Base-by-base conservation (phyloP, 495 filamentous ascomycete genomes). In the Aspergillus bertholletiae region DNA sequence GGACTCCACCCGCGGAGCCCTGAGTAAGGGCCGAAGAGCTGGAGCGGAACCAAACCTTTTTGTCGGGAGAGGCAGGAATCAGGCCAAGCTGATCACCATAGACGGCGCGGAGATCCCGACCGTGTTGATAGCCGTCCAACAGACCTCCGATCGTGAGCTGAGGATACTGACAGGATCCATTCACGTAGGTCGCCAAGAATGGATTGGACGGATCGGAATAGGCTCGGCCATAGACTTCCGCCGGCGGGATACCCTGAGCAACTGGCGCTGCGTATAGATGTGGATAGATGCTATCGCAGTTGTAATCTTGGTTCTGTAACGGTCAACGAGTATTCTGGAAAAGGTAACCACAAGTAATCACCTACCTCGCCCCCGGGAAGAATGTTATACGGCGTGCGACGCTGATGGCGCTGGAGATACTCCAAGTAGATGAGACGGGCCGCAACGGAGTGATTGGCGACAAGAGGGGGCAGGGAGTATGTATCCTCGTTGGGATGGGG, bases 101-200 rank as follows among this genome's bases (percentile, higher is more conserved):
- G 20, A 76, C 61, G 5, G 52, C 54, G 58, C 66, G 67, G 6
- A 76, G 66, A 22, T 76, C 74, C 26, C 66, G 65, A 22, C 74
- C 74, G 58, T 76, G 74, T 51, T 73, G 71, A 49, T 64, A 72
- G 1, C 72, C 74, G 45, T 76, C 74, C 17, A 70, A 67, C 11
- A 75, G 52, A 35, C 74, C 74, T 18, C 74, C 74, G 21, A 75
- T 63, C 12, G 74, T 76, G 46, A 76, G 70, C 46, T 76, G 74
- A 0, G 74, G 74, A 28, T 73, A 75, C 55, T 76, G 74, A 32
- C 74, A 76, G 24, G 74, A 59, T 0, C 72, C 72, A 34, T 74
- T 70, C 22, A 76, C 71, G 23, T 58, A 61, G 24, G 39, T 57
- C 0, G 62, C 44, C 0, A 63, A 54, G 57, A 75, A 76, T 1